phyloP scores from a whole-genome alignment of 2,329 filamentous ascomycete species.

The Laburnicola sp. region DNA sequence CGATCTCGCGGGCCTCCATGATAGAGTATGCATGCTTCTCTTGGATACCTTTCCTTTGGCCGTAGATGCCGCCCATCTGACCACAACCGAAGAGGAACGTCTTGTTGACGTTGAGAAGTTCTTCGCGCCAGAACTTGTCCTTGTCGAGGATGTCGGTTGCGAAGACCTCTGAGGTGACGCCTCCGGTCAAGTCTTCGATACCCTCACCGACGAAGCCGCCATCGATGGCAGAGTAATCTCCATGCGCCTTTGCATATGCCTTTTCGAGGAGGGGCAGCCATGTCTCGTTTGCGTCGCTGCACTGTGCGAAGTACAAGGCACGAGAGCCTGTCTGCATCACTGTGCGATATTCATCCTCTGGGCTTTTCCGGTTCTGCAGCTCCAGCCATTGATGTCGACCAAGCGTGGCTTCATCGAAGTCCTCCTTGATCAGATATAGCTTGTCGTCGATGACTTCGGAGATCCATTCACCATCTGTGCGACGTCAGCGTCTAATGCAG shows the following conservation, averaged over 20 bases:
- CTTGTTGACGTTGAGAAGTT: conserved; percentile 77
- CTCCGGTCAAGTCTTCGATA: conserved; percentile 65
- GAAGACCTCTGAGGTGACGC: conserved; percentile 70
- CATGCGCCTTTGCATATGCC: conserved; percentile 82
- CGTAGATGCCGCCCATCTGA: conserved; percentile 64
- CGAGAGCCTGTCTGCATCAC: conserved; percentile 75
- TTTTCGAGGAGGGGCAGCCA: conserved; percentile 82
- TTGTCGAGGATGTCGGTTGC: conserved; percentile 74
- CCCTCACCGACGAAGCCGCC: conserved; percentile 71
- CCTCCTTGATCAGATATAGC: conserved; percentile 78
- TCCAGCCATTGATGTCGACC: conserved; percentile 75
- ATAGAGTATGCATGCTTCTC: conserved; percentile 61
- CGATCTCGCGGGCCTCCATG: conserved; percentile 62
- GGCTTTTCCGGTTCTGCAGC: conserved; percentile 69
- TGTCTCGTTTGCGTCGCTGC: conserved; percentile 75
- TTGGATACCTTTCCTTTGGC: conserved; percentile 53
- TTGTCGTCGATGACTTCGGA: conserved; percentile 92
- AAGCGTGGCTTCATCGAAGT: conserved; percentile 74
- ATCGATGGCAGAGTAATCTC: conserved; percentile 74
- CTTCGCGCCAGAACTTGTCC: conserved; percentile 80
- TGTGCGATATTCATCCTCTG: conserved; percentile 68
- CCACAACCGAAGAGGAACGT: conserved; percentile 79
- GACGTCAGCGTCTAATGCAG: conserved; percentile 24
- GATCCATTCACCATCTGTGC: conserved; percentile 80
- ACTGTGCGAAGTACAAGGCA: conserved; percentile 77